Evolutionary conservation across 345 rosid genomes (phyloP).

Genomic region (Eucalyptus caleyi): DNA sequence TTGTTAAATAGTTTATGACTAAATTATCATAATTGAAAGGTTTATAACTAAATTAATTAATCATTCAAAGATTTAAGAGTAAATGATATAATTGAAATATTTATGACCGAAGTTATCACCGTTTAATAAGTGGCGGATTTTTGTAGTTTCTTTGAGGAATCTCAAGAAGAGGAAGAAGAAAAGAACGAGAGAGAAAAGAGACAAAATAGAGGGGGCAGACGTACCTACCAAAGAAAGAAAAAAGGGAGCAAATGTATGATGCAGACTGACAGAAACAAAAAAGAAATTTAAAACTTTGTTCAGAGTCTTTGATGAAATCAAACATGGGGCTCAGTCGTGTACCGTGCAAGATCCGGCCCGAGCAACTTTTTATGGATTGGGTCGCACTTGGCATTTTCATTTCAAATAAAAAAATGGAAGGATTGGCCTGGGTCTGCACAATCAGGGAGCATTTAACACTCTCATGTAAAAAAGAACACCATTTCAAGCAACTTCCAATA

Average conservation of each 20-base stretch:
- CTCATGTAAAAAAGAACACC: neutral
- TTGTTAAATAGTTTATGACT: too few relatives aligned
- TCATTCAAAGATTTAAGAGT: too few relatives aligned
- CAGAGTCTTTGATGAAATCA: neutral
- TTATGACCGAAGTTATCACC: rapidly evolving
- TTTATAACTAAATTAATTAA: too few relatives aligned
- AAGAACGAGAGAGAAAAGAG: neutral
- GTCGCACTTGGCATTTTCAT: neutral
- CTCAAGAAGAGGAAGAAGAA: neutral
- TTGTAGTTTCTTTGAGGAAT: neutral
- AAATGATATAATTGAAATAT: rapidly evolving
- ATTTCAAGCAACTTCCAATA: neutral
- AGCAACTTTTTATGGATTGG: neutral
- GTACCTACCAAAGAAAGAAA: neutral
- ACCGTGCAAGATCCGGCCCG: neutral
- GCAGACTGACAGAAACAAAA: neutral
- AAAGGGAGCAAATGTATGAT: too few relatives aligned
- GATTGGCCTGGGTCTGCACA: neutral
- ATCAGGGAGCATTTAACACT: neutral
- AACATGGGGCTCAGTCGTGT: neutral
- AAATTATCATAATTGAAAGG: rapidly evolving
- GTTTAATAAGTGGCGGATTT: neutral
- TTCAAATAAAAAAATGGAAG: neutral
- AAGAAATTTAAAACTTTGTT: neutral
- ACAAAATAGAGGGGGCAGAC: neutral